Percentiles rank a stretch among this genome's conserved stretches.
These are phyloP conservation scores for Botrytis deweyae DNA, from an alignment of 2,329 filamentous ascomycete species.

Conservation along the genomic window DNA sequence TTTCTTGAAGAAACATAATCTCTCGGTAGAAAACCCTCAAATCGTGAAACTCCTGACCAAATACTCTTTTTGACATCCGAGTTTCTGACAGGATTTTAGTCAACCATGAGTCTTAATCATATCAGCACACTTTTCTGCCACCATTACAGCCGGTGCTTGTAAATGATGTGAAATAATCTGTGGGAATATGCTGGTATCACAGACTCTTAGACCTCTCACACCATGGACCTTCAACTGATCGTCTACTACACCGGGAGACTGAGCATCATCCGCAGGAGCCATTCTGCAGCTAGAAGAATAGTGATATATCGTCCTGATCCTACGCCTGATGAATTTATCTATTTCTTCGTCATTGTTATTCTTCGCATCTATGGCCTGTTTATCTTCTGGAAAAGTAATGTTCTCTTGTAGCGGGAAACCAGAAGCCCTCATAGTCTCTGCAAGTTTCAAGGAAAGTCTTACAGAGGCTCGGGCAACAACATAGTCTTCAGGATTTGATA, in stretches of 20 bases:
- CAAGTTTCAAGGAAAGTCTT: slow-evolving; percentile 20
- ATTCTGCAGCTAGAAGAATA: slow-evolving; percentile 5
- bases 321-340: not conserved
- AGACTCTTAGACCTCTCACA: slow-evolving; percentile 30
- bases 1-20: not conserved
- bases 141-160: slow-evolving; percentile 30
- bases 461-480: slow-evolving; percentile 16
- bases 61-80: not conserved
- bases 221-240: slow-evolving; percentile 33
- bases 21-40: not conserved
- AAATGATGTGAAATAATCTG: slow-evolving; percentile 30
- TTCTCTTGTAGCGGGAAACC: not conserved
- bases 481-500: slow-evolving; percentile 21
- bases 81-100: not conserved
- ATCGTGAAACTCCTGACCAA: not conserved
- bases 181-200: slow-evolving; percentile 34
- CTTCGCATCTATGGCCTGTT: not conserved
- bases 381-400: not conserved
- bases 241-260: slow-evolving; percentile 30
- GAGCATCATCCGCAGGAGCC: not conserved
- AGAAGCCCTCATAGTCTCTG: slow-evolving; percentile 16
- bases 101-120: slow-evolving; percentile 11
- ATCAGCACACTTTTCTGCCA: slow-evolving; percentile 31
- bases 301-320: not conserved
- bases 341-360: not conserved